Conservation (phyloP, 495 filamentous ascomycete genomes). For the Glonium stellatum region DNA sequence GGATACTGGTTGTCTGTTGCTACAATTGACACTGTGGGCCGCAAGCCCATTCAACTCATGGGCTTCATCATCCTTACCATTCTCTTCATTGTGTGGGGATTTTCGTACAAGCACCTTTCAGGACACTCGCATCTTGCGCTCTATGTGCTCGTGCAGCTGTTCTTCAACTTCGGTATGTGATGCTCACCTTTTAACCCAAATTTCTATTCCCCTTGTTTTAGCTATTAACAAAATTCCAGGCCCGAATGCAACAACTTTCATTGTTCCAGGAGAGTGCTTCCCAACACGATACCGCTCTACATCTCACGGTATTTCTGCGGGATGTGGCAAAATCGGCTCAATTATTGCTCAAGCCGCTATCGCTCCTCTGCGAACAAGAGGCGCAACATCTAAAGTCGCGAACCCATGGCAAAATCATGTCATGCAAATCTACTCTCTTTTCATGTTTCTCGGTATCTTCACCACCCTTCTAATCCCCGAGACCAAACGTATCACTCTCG, state of each 20-base stretch:
- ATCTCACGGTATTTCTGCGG: conserved; percentile 78
- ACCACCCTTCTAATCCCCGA: conserved; percentile 17
- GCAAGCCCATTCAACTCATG: conserved; percentile 70
- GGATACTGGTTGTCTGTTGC: conserved; percentile 72
- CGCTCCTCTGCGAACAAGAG: conserved; percentile 10
- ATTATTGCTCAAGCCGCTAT: conserved; percentile 50
- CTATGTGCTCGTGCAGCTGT: conserved; percentile 35
- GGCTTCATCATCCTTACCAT: conserved; percentile 69
- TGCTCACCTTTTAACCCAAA: conserved; percentile 18
- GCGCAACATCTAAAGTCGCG: not conserved
- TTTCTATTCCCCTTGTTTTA: not conserved
- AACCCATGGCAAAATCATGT: conserved; percentile 21
- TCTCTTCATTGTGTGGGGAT: conserved; percentile 71
- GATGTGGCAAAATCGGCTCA: conserved; percentile 62
- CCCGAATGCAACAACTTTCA: conserved; percentile 84
- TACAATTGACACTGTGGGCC: conserved; percentile 63
- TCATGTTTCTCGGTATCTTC: conserved; percentile 20
- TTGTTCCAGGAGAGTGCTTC: conserved; percentile 84
- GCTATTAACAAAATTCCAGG: not conserved
- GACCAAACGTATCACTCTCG: conserved; percentile 18
- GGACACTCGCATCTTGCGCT: conserved; percentile 25
- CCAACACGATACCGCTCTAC: conserved; percentile 81
- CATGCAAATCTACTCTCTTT: conserved; percentile 20
- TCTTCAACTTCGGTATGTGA: conserved; percentile 44
- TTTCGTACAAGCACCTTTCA: conserved; percentile 53